phyloP scores from a whole-genome alignment of 2,329 filamentous ascomycete species.

The Endothia cerciana region DNA sequence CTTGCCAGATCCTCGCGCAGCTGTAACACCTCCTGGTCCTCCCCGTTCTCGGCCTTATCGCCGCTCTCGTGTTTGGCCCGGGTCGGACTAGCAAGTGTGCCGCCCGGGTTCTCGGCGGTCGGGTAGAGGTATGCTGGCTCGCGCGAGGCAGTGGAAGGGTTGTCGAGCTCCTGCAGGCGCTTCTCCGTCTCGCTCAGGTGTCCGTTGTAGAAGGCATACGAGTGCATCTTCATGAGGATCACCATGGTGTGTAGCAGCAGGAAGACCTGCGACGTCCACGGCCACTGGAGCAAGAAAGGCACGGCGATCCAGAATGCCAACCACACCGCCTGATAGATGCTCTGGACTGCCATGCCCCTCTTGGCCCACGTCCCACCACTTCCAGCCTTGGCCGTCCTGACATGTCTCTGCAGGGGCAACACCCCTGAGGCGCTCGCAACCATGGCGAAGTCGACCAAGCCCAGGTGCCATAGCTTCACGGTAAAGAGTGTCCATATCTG shows the following conservation, averaged over 20 bases:
- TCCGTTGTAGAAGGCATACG: conserved; percentile 97
- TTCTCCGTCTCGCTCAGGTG: conserved; percentile 88
- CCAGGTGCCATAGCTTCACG: conserved; percentile 86
- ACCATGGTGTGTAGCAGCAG: conserved; percentile 88
- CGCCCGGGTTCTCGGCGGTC: conserved; percentile 58
- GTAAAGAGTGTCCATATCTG: conserved; percentile 89
- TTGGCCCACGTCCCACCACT: conserved; percentile 70
- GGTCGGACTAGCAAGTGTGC: conserved; percentile 40
- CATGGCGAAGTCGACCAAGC: conserved; percentile 83
- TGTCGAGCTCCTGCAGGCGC: conserved; percentile 78
- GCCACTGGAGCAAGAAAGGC: conserved; percentile 86
- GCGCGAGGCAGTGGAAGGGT: conserved; percentile 70
- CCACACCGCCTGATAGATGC: conserved; percentile 79
- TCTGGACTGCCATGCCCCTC: conserved; percentile 82
- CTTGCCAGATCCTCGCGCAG: conserved; percentile 86
- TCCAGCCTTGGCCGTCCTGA: conserved; percentile 56
- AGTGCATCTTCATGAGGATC: conserved; percentile 98
- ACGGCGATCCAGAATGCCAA: conserved; percentile 80
- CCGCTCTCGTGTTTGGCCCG: conserved; percentile 22
- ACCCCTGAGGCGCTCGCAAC: conserved; percentile 73
- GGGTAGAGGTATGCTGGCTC: conserved; percentile 78
- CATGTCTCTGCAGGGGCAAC: conserved; percentile 73
- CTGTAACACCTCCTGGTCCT: conserved; percentile 60
- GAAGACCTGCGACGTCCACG: conserved; percentile 97
- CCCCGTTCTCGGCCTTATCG: conserved; percentile 26